A percentile compares a stretch with the other conserved stretches of the same genome.
Conservation (phyloP, 2,329 filamentous ascomycete species). For the Emergomyces orientalis region DNA sequence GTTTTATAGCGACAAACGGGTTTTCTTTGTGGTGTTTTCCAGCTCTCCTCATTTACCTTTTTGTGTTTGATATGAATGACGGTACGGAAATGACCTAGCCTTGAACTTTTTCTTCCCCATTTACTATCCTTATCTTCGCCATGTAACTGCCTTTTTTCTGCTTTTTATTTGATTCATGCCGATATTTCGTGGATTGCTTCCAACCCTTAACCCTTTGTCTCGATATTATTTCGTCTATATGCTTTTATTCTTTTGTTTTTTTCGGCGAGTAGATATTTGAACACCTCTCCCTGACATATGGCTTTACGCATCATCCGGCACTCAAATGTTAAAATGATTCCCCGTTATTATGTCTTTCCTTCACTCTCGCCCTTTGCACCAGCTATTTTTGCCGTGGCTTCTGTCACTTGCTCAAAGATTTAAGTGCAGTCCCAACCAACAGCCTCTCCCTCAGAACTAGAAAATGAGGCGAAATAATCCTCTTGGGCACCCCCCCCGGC, state of each 20-base stretch:
- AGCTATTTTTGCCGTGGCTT: neutral
- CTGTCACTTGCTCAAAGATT: neutral
- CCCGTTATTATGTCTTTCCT: neutral
- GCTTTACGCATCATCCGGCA: neutral
- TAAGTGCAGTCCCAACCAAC: no score
- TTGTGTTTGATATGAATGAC: conserved; percentile 6
- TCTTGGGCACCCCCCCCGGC: no score
- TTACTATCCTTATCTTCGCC: neutral
- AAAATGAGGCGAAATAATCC: no score
- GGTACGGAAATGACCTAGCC: neutral
- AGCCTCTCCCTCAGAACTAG: no score
- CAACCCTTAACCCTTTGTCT: neutral
- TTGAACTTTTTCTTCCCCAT: neutral
- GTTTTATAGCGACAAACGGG: neutral
- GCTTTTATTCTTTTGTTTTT: neutral
- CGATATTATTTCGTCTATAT: neutral
- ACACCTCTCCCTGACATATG: neutral
- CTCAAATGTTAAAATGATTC: neutral
- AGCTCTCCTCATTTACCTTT: neutral
- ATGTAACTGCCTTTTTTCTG: neutral
- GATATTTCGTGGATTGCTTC: neutral
- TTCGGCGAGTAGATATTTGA: neutral
- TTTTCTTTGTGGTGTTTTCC: neutral
- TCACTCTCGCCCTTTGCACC: neutral
- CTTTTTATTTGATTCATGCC: neutral